Evolutionary conservation across 495 filamentous ascomycete species (phyloP).

Genomic region (Podospora fimiseda): DNA sequence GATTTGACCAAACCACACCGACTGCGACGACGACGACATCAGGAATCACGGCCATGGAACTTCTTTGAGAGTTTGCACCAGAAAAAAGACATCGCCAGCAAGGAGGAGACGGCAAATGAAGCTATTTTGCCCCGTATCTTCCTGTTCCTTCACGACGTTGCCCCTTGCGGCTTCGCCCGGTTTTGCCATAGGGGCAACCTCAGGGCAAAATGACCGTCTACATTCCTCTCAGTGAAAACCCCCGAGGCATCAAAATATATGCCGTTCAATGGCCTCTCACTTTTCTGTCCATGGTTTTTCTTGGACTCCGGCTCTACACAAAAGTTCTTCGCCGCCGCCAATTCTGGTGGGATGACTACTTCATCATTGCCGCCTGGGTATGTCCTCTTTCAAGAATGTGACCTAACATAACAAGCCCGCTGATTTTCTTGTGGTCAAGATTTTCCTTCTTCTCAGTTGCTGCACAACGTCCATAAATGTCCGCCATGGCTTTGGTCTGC

Average conservation of each 20-base stretch:
- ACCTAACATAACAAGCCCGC: background rate
- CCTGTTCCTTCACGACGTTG: background rate
- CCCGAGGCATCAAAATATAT: background rate
- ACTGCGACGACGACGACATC: background rate
- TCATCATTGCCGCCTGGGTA: constrained; percentile 32
- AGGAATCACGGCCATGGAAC: background rate
- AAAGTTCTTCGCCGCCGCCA: constrained; percentile 20
- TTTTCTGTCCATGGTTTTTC: constrained; percentile 17
- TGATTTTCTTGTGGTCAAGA: constrained; percentile 2
- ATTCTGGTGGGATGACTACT: constrained; percentile 30
- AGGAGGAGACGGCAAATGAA: background rate
- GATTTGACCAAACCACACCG: too few relatives aligned
- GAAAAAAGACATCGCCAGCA: background rate
- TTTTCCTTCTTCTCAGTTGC: constrained; percentile 12
- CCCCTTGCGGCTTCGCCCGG: background rate
- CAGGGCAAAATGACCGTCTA: constrained; percentile 7
- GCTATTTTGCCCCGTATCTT: background rate
- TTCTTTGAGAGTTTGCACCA: background rate
- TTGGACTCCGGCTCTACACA: constrained; percentile 28
- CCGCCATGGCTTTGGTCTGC: constrained; percentile 16
- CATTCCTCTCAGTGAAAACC: constrained; percentile 8
- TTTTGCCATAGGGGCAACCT: background rate
- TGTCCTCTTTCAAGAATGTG: background rate
- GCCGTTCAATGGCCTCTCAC: constrained; percentile 25
- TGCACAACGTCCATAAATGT: constrained; percentile 4